Evolutionary conservation across 75 land plant species (phyloP).

Genomic region (Pinus albicaulis): DNA sequence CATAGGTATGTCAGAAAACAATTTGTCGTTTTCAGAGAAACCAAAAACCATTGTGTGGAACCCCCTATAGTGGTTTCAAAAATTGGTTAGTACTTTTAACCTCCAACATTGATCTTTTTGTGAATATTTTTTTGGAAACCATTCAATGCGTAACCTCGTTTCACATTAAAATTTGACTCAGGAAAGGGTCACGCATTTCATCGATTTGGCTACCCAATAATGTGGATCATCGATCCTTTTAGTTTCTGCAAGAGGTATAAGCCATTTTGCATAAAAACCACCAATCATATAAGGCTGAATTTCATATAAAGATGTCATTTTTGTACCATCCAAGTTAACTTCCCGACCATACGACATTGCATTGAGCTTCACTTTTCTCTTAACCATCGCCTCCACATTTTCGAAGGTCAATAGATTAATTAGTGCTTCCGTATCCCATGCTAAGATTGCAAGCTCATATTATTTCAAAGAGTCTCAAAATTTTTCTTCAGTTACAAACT

Average conservation of each 20-base stretch:
- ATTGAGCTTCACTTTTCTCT: conserved; percentile 77
- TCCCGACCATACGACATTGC: conserved; percentile 78
- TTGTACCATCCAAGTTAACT: conserved; percentile 18
- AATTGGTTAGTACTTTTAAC: too few species aligned
- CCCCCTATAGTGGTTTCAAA: too few species aligned
- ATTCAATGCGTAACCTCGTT: too few species aligned
- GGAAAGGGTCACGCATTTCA: too few species aligned
- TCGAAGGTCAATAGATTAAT: conserved; percentile 80
- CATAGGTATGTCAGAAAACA: too few species aligned
- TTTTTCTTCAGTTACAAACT: conserved; percentile 98
- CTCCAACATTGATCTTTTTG: too few species aligned
- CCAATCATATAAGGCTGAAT: conserved; percentile 78
- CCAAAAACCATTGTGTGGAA: too few species aligned
- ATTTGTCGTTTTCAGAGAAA: too few species aligned
- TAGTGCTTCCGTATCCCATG: conserved; percentile 69
- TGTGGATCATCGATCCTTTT: too few species aligned
- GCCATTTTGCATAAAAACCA: conserved; percentile 82
- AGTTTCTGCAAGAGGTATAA: conserved; percentile 97
- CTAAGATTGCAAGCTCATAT: conserved; percentile 67
- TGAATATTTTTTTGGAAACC: too few species aligned
- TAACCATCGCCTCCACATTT: conserved; percentile 72
- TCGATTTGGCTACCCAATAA: too few species aligned
- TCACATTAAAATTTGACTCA: too few species aligned
- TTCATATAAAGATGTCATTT: conserved; percentile 40
- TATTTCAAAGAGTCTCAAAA: conserved; percentile 63